phyloP scores from a whole-genome alignment of 2,329 filamentous ascomycete genomes.

The Microsporum ferrugineum region DNA sequence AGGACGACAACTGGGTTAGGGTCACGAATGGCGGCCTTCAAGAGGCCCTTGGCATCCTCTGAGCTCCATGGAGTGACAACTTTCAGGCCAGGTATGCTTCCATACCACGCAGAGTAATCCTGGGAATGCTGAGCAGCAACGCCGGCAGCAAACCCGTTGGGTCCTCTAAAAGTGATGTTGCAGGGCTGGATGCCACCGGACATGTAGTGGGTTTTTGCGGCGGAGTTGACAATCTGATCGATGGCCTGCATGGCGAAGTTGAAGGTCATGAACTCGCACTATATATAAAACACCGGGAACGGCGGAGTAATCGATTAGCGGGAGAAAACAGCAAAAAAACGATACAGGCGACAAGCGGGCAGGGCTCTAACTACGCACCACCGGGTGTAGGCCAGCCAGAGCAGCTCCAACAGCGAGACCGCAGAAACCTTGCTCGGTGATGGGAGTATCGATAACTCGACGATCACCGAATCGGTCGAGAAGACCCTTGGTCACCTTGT shows the following conservation, averaged over 20 bases:
- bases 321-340: background rate
- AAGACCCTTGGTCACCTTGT: conserved; percentile 98
- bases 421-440: conserved; percentile 91
- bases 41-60: conserved; percentile 93
- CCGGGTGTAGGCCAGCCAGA: conserved; percentile 82
- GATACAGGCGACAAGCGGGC: background rate
- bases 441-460: conserved; percentile 94
- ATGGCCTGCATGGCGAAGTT: conserved; percentile 99
- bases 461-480: conserved; percentile 95
- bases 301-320: background rate
- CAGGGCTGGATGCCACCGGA: conserved; percentile 98
- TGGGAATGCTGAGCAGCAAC: conserved; percentile 97
- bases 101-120: conserved; percentile 98
- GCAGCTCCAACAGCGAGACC: conserved; percentile 92
- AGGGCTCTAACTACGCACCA: conserved; percentile 50
- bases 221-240: conserved; percentile 98
- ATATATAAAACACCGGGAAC: conserved; percentile 3
- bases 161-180: conserved; percentile 98
- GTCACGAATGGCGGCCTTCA: conserved; percentile 96
- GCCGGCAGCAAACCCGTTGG: conserved; percentile 94
- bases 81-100: conserved; percentile 93
- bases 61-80: conserved; percentile 93
- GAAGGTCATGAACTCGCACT: conserved; percentile 99
- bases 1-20: conserved; percentile 91
- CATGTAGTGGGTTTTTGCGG: conserved; percentile 99